Conservation (phyloP, 306 rosid species). For the Arachis stenosperma region DNA sequence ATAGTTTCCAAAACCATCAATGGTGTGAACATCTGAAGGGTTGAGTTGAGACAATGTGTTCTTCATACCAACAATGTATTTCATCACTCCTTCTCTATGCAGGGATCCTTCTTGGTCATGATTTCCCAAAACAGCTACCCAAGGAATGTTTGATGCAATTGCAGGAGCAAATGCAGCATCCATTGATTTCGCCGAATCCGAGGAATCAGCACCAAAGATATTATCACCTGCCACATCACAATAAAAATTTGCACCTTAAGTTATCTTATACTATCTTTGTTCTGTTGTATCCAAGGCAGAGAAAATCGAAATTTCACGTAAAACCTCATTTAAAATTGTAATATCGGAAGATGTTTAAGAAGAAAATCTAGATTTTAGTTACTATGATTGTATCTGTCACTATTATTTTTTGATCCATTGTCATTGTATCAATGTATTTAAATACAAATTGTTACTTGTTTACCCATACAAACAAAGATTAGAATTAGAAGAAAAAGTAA, state of each 20-base stretch:
- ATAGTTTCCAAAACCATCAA: slow-evolving; percentile 95
- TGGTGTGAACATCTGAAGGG: slow-evolving; percentile 54
- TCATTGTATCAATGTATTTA: too few relatives aligned
- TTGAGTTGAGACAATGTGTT: slow-evolving; percentile 73
- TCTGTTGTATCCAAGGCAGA: neutral
- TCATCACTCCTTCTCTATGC: slow-evolving; percentile 90
- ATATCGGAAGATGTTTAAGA: too few relatives aligned
- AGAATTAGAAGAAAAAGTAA: neutral
- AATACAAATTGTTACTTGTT: neutral
- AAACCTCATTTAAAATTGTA: too few relatives aligned
- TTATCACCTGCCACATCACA: slow-evolving; percentile 71
- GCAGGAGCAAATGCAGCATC: slow-evolving; percentile 90
- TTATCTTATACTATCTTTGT: slow-evolving; percentile 16
- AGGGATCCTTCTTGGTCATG: slow-evolving; percentile 95
- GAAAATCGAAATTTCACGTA: too few relatives aligned
- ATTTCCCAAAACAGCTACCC: slow-evolving; percentile 94
- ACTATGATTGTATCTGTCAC: too few relatives aligned
- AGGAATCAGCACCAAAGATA: slow-evolving; percentile 64
- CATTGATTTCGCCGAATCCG: slow-evolving; percentile 75
- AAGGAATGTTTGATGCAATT: slow-evolving; percentile 76
- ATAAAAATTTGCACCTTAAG: neutral
- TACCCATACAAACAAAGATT: slow-evolving; percentile 18
- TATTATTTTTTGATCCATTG: too few relatives aligned
- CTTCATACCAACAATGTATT: slow-evolving; percentile 70
- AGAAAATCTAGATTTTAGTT: too few relatives aligned